phyloP scores from a whole-genome alignment of 495 filamentous ascomycete species.

The Amorphotheca resinae region DNA sequence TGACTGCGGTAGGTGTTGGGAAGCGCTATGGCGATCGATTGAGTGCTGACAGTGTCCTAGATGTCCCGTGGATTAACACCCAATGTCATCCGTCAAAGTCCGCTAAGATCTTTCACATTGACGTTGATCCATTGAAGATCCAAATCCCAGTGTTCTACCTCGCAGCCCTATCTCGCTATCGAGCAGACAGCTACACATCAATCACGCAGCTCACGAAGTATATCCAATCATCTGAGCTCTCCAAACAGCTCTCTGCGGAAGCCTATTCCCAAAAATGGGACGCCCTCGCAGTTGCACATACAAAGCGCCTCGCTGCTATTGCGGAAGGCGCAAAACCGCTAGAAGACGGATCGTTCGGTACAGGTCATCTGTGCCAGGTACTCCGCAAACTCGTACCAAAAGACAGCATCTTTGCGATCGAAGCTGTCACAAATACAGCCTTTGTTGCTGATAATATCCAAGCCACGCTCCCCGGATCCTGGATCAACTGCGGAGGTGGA shows the following conservation, averaged over 20 bases:
- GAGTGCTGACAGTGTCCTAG: constrained; percentile 1
- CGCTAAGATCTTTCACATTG: constrained; percentile 68
- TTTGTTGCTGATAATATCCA: constrained; percentile 75
- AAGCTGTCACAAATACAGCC: constrained; percentile 74
- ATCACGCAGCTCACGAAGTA: constrained; percentile 56
- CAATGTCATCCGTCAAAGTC: constrained; percentile 44
- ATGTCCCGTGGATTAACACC: constrained; percentile 55
- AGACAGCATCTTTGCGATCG: constrained; percentile 75
- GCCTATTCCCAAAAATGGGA: constrained; percentile 39
- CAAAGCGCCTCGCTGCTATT: constrained; percentile 46
- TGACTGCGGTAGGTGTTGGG: constrained; percentile 46
- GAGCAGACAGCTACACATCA: constrained; percentile 57
- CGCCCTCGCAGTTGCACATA: constrained; percentile 45
- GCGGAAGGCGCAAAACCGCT: constrained; percentile 40
- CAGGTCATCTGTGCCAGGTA: constrained; percentile 53
- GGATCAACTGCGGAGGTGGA: constrained; percentile 91
- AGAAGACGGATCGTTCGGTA: constrained; percentile 53
- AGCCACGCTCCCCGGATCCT: constrained; percentile 62
- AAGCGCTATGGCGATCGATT: neutral
- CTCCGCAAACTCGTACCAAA: constrained; percentile 53
- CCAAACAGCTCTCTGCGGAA: constrained; percentile 33
- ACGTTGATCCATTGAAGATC: constrained; percentile 73
- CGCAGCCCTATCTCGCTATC: constrained; percentile 58
- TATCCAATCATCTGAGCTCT: constrained; percentile 31
- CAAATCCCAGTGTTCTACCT: constrained; percentile 81